These are phyloP conservation scores for Stachybotrys chlorohalonatus DNA, from an alignment of 2,329 filamentous ascomycete species.

Conservation along the genomic window DNA sequence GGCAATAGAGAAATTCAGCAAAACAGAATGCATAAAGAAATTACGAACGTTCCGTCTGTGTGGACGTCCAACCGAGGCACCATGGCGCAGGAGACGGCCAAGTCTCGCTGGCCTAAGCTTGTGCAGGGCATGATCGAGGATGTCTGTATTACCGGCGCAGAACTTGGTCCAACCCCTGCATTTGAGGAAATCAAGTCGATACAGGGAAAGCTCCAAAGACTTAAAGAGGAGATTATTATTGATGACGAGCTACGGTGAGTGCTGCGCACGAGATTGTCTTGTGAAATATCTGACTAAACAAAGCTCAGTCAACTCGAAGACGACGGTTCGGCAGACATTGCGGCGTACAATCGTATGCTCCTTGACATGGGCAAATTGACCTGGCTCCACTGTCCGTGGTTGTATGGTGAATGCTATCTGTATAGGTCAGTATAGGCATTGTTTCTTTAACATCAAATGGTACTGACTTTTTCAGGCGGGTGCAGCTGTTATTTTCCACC, in stretches of 20 bases:
- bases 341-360: not conserved
- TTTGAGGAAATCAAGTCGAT: conserved; percentile 2
- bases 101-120: conserved; percentile 4
- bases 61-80: conserved; percentile 4
- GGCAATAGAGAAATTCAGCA: not conserved
- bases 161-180: conserved; percentile 1
- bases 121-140: conserved; percentile 5
- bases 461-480: conserved; percentile 15
- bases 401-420: conserved; percentile 60
- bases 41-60: not conserved
- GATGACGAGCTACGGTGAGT: conserved; percentile 3
- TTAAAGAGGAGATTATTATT: conserved; percentile 1
- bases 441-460: not conserved
- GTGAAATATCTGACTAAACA: not conserved
- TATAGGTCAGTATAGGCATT: conserved; percentile 36
- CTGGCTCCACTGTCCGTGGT: conserved; percentile 32
- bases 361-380: not conserved
- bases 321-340: not conserved
- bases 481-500: conserved; percentile 41
- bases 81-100: conserved; percentile 4
- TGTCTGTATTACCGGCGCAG: conserved; percentile 2
- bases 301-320: conserved; percentile 1
- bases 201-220: conserved; percentile 1
- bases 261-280: not conserved
- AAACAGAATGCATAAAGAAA: not conserved